These are phyloP conservation scores for Suillus subluteus DNA, from an alignment of 768 basidiomycete genomes.

Conservation along the genomic window DNA sequence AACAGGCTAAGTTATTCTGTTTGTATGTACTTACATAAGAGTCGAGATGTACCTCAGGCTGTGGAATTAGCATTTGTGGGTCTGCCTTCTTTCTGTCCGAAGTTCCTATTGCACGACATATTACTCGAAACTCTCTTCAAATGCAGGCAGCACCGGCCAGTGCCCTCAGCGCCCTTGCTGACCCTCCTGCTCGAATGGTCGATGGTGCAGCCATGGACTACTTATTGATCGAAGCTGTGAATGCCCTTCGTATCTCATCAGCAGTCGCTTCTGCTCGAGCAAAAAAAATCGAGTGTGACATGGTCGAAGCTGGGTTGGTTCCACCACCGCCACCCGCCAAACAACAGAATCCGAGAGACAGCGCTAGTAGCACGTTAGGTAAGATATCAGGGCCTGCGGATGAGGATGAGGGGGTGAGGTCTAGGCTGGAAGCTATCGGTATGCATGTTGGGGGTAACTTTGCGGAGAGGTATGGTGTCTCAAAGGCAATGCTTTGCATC, in stretches of 20 bases:
- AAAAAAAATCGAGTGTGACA: conserved; percentile 74
- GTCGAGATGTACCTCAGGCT: too few relatives aligned
- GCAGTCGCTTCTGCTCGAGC: conserved; percentile 68
- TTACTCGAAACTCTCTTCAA: conserved; percentile 29
- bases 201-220: conserved; percentile 81
- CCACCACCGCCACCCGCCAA: conserved; percentile 51
- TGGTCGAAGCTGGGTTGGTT: conserved; percentile 78
- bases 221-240: conserved; percentile 81
- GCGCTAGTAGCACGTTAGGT: conserved; percentile 32
- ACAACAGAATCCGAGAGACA: conserved; percentile 36
- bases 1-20: too few relatives aligned
- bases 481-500: background rate
- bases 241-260: conserved; percentile 74
- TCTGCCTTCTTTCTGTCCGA: background rate
- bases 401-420: conserved; percentile 71
- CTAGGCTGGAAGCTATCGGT: conserved; percentile 81
- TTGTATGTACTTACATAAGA: too few relatives aligned
- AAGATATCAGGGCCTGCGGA: conserved; percentile 38
- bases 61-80: too few relatives aligned
- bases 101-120: background rate
- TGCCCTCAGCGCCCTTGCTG: conserved; percentile 58
- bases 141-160: conserved; percentile 23
- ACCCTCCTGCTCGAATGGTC: conserved; percentile 62
- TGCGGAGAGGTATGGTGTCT: conserved; percentile 69
- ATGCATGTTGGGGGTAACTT: conserved; percentile 86